Conservation (phyloP, 768 basidiomycete species). For the Galerina marginata region DNA sequence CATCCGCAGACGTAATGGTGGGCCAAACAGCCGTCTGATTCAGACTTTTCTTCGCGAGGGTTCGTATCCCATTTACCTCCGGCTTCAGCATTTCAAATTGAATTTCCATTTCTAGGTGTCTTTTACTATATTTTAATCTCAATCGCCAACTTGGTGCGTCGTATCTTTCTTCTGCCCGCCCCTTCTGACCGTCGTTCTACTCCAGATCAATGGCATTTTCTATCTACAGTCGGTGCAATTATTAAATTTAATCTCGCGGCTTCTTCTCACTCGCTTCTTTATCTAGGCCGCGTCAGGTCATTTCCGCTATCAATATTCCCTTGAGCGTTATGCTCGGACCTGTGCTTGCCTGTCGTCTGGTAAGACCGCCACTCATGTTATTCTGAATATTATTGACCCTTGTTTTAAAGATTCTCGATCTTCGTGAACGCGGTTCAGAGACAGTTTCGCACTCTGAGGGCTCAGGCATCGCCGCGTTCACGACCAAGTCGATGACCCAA, state of each 20-base stretch:
- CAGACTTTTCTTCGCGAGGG: conserved; percentile 87
- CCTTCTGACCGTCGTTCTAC: background rate
- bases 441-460: conserved; percentile 78
- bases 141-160: conserved; percentile 72
- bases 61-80: conserved; percentile 27
- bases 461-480: conserved; percentile 70
- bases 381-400: background rate
- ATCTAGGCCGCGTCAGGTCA: conserved; percentile 75
- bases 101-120: conserved; percentile 54
- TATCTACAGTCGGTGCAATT: conserved; percentile 71
- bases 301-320: conserved; percentile 85
- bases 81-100: background rate
- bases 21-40: conserved; percentile 78
- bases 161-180: background rate
- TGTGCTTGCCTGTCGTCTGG: conserved; percentile 78
- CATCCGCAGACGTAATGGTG: conserved; percentile 76
- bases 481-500: conserved; percentile 64
- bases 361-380: conserved; percentile 33
- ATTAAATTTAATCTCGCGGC: conserved; percentile 3
- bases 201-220: conserved; percentile 78
- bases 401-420: conserved; percentile 68
- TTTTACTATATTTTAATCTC: conserved; percentile 88
- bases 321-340: conserved; percentile 86
- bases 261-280: conserved; percentile 18
- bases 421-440: conserved; percentile 82